Conservation (phyloP, 805 yeast genomes). For the Alloascoidea africana region DNA sequence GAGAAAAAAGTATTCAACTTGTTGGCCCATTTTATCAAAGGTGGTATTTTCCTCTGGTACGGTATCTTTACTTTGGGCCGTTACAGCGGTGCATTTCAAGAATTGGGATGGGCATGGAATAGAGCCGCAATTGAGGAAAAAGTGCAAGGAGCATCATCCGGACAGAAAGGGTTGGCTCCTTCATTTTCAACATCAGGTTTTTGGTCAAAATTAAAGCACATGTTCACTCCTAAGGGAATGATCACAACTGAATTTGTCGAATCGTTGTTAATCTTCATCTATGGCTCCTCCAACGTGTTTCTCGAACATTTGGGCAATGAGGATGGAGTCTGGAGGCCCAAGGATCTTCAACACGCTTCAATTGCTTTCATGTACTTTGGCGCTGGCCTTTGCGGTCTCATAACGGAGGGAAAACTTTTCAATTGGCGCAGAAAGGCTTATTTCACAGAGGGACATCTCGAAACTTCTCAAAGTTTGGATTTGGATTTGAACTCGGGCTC, state of each 20-base stretch:
- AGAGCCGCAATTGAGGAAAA: conserved; percentile 6
- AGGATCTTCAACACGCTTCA: conserved; percentile 80
- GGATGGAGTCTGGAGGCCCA: conserved; percentile 79
- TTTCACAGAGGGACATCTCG: conserved; percentile 5
- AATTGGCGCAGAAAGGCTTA: conserved; percentile 31
- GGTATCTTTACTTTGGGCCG: conserved; percentile 78
- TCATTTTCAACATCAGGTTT: too few species aligned
- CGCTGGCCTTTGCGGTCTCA: conserved; percentile 80
- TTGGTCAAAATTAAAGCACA: conserved; percentile 15
- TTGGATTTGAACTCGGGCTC: too few species aligned
- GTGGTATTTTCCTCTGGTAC: conserved; percentile 68
- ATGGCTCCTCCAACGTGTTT: conserved; percentile 82
- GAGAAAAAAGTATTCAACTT: conserved; percentile 58
- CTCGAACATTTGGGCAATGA: conserved; percentile 72
- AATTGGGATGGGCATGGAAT: conserved; percentile 90
- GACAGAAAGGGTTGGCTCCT: conserved; percentile 12
- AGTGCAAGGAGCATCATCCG: conserved; percentile 7
- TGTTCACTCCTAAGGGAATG: conserved; percentile 22
- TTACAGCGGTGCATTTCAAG: conserved; percentile 67
- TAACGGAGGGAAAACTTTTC: conserved; percentile 44
- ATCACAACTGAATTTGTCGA: conserved; percentile 81
- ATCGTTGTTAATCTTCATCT: conserved; percentile 63
- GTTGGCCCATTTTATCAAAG: conserved; percentile 92
- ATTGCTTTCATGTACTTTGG: conserved; percentile 89
- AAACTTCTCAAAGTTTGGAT: too few species aligned